A percentile compares a stretch with the other conserved stretches of the same genome.
Evolutionary conservation across 208 protist genomes (phyloP).

Genomic region (Wallacemonas sp.): DNA sequence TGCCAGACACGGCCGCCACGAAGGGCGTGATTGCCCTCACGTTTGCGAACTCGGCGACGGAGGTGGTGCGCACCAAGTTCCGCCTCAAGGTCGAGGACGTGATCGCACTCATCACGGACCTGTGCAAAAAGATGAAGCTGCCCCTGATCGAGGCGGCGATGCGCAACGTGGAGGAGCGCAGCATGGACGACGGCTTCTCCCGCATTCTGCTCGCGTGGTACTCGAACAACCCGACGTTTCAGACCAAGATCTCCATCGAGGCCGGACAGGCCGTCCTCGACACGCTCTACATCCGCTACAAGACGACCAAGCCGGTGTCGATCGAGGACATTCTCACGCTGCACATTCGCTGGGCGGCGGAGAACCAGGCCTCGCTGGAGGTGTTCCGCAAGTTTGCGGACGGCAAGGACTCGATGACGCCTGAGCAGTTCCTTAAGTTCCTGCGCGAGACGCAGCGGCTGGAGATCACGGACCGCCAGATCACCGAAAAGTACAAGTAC

Average conservation of each 20-base stretch:
- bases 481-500: constrained; percentile 86
- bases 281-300: constrained; percentile 64
- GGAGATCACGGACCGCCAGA: constrained; percentile 73
- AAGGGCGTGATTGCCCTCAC: constrained; percentile 70
- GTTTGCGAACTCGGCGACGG: constrained; percentile 81
- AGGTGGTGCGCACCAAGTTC: constrained; percentile 83
- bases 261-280: constrained; percentile 54
- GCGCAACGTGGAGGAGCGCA: constrained; percentile 66
- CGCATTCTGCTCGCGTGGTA: constrained; percentile 80
- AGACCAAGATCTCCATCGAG: constrained; percentile 37
- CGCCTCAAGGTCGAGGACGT: constrained; percentile 73
- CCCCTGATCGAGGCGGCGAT: constrained; percentile 49
- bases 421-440: constrained; percentile 80
- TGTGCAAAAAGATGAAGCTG: constrained; percentile 46
- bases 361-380: constrained; percentile 68
- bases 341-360: constrained; percentile 64
- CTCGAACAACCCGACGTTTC: constrained; percentile 54
- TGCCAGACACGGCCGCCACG: constrained; percentile 48
- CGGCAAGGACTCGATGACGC: constrained; percentile 63
- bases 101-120: constrained; percentile 26
- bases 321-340: constrained; percentile 73
- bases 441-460: constrained; percentile 69
- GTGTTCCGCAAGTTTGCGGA: constrained; percentile 76
- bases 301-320: constrained; percentile 32
- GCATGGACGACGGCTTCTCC: constrained; percentile 84